Percentiles rank a stretch among this genome's conserved stretches.
phyloP scores from a whole-genome alignment of 108 stramenopile genomes.

The Cyclotella sp. region DNA sequence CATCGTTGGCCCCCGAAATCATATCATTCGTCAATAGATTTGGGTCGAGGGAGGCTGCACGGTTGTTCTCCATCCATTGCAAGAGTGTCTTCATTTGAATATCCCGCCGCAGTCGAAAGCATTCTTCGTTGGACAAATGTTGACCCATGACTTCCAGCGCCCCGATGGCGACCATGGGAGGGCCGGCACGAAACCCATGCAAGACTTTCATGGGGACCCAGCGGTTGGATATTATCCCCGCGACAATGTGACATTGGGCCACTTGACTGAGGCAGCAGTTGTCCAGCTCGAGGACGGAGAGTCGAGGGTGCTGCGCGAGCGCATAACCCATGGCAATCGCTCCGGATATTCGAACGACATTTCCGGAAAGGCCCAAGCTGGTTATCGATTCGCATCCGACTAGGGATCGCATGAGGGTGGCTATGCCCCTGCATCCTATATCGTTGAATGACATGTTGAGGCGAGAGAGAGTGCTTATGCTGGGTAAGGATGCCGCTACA shows the following conservation, averaged over 20 bases:
- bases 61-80: constrained; percentile 85
- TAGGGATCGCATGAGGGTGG: constrained; percentile 83
- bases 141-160: constrained; percentile 73
- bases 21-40: constrained; percentile 67
- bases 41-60: constrained; percentile 41
- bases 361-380: constrained; percentile 83
- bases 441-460: constrained; percentile 87
- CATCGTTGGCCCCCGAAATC: constrained; percentile 66
- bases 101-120: constrained; percentile 82
- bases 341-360: constrained; percentile 82
- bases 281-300: constrained; percentile 79
- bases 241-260: constrained; percentile 88
- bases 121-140: constrained; percentile 82
- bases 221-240: constrained; percentile 88
- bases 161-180: constrained; percentile 88
- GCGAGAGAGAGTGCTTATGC: constrained; percentile 71
- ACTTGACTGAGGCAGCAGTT: constrained; percentile 91
- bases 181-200: constrained; percentile 81
- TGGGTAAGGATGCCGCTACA: constrained; percentile 84
- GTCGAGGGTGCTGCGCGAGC: constrained; percentile 83
- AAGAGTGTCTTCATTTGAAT: constrained; percentile 88
- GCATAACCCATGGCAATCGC: constrained; percentile 88
- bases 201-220: constrained; percentile 90
- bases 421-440: constrained; percentile 84
- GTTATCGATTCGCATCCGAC: constrained; percentile 85